These are phyloP conservation scores for Aureobasidium sp. DNA, from an alignment of 2,329 filamentous ascomycete species.

Conservation along the genomic window DNA sequence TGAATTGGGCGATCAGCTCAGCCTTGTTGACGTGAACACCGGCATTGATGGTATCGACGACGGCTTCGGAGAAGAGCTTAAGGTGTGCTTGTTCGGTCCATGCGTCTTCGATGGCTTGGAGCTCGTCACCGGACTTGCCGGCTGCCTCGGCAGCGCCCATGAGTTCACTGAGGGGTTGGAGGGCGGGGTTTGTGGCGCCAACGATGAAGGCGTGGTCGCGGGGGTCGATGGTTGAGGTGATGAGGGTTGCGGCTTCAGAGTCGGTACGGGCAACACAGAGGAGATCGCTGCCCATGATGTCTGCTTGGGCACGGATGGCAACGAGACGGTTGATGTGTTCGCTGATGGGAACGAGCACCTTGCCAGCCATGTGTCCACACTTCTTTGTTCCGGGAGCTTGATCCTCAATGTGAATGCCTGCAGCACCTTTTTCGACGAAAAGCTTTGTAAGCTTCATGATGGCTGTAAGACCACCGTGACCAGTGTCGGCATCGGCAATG, in stretches of 20 bases:
- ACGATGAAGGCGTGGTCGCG: slow-evolving; percentile 93
- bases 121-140: slow-evolving; percentile 69
- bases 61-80: slow-evolving; percentile 85
- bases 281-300: slow-evolving; percentile 94
- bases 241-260: slow-evolving; percentile 93
- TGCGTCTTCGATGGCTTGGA: slow-evolving; percentile 86
- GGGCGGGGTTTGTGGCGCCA: slow-evolving; percentile 74
- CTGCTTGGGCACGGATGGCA: slow-evolving; percentile 91
- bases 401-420: slow-evolving; percentile 97
- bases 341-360: slow-evolving; percentile 90
- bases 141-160: slow-evolving; percentile 78
- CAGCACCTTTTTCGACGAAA: slow-evolving; percentile 92
- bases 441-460: slow-evolving; percentile 99
- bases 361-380: slow-evolving; percentile 98
- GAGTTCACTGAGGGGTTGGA: slow-evolving; percentile 80
- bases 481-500: slow-evolving; percentile 93
- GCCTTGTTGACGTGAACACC: slow-evolving; percentile 61
- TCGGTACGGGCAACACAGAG: slow-evolving; percentile 90
- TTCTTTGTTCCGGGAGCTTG: slow-evolving; percentile 98
- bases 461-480: slow-evolving; percentile 93
- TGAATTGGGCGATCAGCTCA: slow-evolving; percentile 58
- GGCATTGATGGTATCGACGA: slow-evolving; percentile 69
- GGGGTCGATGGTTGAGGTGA: slow-evolving; percentile 91
- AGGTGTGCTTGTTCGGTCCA: slow-evolving; percentile 75
- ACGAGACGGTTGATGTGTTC: slow-evolving; percentile 98